phyloP scores from a whole-genome alignment of 108 stramenopile genomes.

The Cyclotella choctawhatcheeana region DNA sequence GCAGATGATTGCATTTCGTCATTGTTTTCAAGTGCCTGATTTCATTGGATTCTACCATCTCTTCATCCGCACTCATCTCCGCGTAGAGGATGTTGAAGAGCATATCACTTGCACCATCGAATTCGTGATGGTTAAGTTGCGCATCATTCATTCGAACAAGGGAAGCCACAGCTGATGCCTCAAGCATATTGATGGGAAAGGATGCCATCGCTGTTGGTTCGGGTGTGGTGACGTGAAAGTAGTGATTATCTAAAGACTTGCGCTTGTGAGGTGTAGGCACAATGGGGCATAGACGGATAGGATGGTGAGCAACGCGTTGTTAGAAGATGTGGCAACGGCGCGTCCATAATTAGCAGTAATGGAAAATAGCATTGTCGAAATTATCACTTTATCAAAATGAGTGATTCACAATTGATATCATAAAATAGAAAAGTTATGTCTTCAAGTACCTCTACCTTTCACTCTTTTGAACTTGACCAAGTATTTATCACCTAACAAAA shows the following conservation, averaged over 20 bases:
- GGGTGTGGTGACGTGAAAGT: neutral
- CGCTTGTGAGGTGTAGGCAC: neutral
- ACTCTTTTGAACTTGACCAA: too few species aligned
- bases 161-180: neutral
- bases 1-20: neutral
- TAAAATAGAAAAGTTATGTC: neutral
- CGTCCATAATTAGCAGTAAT: neutral
- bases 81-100: neutral
- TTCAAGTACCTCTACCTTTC: too few species aligned
- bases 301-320: too few species aligned
- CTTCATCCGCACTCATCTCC: too few species aligned
- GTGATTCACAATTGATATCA: neutral
- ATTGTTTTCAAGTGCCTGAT: neutral
- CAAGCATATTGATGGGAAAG: neutral
- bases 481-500: too few species aligned
- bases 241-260: neutral
- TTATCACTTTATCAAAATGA: too few species aligned
- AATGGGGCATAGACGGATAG: neutral
- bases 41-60: neutral
- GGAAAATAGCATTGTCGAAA: constrained; percentile 5
- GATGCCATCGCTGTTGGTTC: neutral
- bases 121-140: neutral
- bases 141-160: constrained; percentile 8
- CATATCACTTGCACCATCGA: neutral
- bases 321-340: too few species aligned